These are phyloP conservation scores for Musa acuminata DNA, from an alignment of 176 grass and related monocot genomes.

Conservation along the genomic window DNA sequence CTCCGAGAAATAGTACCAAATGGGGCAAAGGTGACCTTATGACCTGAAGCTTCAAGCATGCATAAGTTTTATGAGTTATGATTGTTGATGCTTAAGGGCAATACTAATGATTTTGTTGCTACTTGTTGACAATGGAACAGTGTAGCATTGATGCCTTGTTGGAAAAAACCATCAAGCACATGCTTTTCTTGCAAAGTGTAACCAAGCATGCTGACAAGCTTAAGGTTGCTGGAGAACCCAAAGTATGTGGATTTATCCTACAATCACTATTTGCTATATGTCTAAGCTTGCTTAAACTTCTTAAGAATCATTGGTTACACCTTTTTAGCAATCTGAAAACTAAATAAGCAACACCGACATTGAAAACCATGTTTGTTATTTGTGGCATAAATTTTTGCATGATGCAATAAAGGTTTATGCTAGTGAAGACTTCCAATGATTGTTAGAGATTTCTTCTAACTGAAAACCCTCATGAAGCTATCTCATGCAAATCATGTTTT, in stretches of 20 bases:
- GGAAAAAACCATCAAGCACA: conserved; percentile 76
- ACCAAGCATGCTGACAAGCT: conserved; percentile 60
- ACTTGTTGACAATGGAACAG: conserved; percentile 29
- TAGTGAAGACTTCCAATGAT: too few relatives aligned
- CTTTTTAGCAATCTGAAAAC: too few relatives aligned
- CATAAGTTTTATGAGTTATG: neutral
- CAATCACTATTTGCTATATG: neutral
- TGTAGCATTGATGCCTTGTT: conserved; percentile 63
- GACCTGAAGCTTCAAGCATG: conserved; percentile 5
- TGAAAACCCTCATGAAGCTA: too few relatives aligned
- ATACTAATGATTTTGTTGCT: conserved; percentile 9
- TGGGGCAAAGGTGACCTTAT: conserved; percentile 51
- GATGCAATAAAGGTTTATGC: too few relatives aligned
- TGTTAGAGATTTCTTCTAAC: too few relatives aligned
- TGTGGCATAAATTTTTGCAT: too few relatives aligned
- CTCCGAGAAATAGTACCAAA: conserved; percentile 63
- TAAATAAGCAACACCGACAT: too few relatives aligned
- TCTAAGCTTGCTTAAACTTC: neutral
- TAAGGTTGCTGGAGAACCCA: conserved; percentile 47
- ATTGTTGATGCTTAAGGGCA: neutral
- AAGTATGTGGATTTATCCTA: conserved; percentile 22
- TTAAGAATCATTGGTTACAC: neutral
- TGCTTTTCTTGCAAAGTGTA: conserved; percentile 72
- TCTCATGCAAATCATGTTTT: too few relatives aligned
- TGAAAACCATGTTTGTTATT: too few relatives aligned